These are phyloP conservation scores for Naganishia liquefaciens DNA, from an alignment of 1,284 basidiomycete genomes.

Conservation along the genomic window DNA sequence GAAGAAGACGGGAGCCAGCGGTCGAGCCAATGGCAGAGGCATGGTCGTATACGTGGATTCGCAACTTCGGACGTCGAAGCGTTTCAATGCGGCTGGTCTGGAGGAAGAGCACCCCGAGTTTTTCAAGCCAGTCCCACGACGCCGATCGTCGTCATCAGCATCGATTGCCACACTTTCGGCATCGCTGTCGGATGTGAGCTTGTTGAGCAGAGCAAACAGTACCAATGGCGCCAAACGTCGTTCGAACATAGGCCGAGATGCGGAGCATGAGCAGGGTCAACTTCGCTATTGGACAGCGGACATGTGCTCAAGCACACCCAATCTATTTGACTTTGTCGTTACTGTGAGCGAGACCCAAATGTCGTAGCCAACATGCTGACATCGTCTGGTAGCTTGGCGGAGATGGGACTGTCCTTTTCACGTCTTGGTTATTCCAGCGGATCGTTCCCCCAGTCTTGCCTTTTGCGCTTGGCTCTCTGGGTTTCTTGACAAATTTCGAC, in stretches of 20 bases:
- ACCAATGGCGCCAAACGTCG: conserved; percentile 38
- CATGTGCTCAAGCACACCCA: conserved; percentile 88
- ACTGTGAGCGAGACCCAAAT: conserved; percentile 64
- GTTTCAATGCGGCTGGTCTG: conserved; percentile 92
- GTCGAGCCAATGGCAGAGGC: conserved; percentile 56
- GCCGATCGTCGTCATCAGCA: conserved; percentile 63
- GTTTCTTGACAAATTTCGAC: conserved; percentile 98
- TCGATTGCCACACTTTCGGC: conserved; percentile 45
- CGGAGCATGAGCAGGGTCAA: conserved; percentile 71
- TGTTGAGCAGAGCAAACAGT: conserved; percentile 37
- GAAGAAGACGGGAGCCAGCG: conserved; percentile 55
- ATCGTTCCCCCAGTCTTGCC: conserved; percentile 97
- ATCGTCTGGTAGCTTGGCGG: conserved; percentile 72
- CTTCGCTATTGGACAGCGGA: conserved; percentile 95
- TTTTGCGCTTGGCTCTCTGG: conserved; percentile 96
- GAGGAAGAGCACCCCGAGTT: conserved; percentile 82
- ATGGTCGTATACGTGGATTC: conserved; percentile 91
- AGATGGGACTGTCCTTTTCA: conserved; percentile 97
- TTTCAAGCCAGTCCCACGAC: conserved; percentile 72
- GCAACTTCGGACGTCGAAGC: conserved; percentile 84
- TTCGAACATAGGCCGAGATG: conserved; percentile 28
- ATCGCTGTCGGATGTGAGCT: conserved; percentile 39
- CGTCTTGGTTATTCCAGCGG: conserved; percentile 98
- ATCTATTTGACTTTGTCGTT: conserved; percentile 96
- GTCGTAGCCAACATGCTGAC: not conserved